Conservation (phyloP, 2,329 filamentous ascomycete species). For the Aspergillus chevalieri region DNA sequence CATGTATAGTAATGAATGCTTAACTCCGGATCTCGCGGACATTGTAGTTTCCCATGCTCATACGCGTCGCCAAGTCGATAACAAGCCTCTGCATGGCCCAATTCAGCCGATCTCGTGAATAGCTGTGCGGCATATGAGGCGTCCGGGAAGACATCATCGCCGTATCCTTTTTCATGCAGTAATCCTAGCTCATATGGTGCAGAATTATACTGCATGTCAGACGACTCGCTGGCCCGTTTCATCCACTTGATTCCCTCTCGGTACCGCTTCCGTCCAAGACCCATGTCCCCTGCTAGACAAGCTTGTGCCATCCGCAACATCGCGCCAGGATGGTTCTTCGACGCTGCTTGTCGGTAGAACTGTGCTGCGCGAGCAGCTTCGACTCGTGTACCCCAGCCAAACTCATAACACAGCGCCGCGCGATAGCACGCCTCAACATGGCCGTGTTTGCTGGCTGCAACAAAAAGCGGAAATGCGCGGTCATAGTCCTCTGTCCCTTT, state of each 20-base stretch:
- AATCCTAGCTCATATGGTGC: conserved; percentile 86
- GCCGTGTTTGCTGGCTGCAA: conserved; percentile 90
- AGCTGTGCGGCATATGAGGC: conserved; percentile 85
- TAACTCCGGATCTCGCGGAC: conserved; percentile 82
- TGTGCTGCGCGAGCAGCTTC: conserved; percentile 89
- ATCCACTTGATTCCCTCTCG: conserved; percentile 94
- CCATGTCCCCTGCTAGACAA: conserved; percentile 83
- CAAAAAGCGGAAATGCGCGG: conserved; percentile 84
- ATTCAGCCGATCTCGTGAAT: conserved; percentile 87
- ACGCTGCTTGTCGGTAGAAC: conserved; percentile 82
- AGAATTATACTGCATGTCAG: conserved; percentile 84
- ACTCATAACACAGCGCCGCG: conserved; percentile 91
- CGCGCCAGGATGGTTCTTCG: conserved; percentile 90
- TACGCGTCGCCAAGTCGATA: conserved; percentile 93
- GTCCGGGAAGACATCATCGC: conserved; percentile 89
- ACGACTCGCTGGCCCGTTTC: conserved; percentile 83
- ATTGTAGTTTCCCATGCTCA: conserved; percentile 81
- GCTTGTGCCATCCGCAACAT: conserved; percentile 89
- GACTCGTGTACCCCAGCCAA: conserved; percentile 90
- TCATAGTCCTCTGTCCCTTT: conserved; percentile 91
- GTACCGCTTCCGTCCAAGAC: conserved; percentile 67
- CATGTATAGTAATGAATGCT: conserved; percentile 97
- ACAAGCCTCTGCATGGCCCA: conserved; percentile 81
- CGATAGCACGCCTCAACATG: conserved; percentile 95
- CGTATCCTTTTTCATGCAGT: conserved; percentile 87